Base-by-base conservation (phyloP, 2,329 filamentous ascomycete species). In the Fusarium phyllophilum region DNA sequence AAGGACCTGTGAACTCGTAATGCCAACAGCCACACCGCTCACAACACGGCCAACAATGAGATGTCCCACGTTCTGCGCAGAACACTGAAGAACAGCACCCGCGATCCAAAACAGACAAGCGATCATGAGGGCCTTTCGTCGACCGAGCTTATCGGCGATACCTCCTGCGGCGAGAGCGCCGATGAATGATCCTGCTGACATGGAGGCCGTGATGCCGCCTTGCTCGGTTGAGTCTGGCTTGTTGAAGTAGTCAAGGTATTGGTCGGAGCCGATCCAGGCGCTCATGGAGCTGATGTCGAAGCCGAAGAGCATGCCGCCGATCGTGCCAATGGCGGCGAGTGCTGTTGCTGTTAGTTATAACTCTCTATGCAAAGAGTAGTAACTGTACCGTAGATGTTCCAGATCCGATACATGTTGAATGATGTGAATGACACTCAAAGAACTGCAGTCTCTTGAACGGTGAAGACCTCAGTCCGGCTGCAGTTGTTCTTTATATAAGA, bases 1-100 rank as follows among this genome's bases (percentile, higher is more conserved):
- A 8, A 91, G 90, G 5, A 92, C 90, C 77, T 92, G 90, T 6
- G 90, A 89, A 42, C 89, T 91, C 69, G 88, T 90, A 78, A 92
- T 91, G 75, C 91, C 91, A 61, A 93, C 90, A 57, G 88, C 87
- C 48, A 93, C 80, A 62, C 91, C 91, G 75, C 91, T 92, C 78
- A 93, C 86, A 70, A 91, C 83, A 56, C 88, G 86, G 12, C 87
- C 88, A 26, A 84, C 86, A 56, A 88, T 86, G 13, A 91, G 78
- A 34, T 89, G 86, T 9, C 82, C 85, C 44, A 92, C 81, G 62
- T 90, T 89, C 75, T 89, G 87, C 5, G 89, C 85, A 14, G 90
- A 87, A 66, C 87, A 88, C 69, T 89, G 86, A 55, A 93, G 85
- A 51, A 88, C 85, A 36, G 89, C 90, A 34, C 91, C 91, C 51